Evolutionary conservation across 164 flowering plant genomes (phyloP).

Genomic region (Cinnamomum micranthum): DNA sequence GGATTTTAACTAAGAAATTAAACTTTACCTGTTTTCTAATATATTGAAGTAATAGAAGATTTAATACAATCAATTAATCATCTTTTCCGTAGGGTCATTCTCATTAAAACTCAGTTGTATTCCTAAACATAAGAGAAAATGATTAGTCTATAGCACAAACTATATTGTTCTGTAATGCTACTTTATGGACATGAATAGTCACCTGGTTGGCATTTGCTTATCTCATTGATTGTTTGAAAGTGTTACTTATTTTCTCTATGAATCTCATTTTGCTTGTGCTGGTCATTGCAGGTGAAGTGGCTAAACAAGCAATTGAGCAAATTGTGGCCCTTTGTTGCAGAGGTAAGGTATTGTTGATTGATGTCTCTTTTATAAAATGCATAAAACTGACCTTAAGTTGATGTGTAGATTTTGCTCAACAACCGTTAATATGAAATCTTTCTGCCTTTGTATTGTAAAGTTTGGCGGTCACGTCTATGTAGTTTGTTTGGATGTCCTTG

Average conservation of each 20-base stretch:
- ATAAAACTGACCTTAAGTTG: background rate
- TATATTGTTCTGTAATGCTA: background rate
- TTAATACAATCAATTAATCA: too few relatives aligned
- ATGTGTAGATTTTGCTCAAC: background rate
- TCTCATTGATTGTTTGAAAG: background rate
- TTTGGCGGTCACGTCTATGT: too few relatives aligned
- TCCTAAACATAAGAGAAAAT: too few relatives aligned
- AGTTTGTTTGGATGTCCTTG: too few relatives aligned
- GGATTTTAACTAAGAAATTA: too few relatives aligned
- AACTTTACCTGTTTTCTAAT: too few relatives aligned
- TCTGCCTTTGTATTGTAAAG: too few relatives aligned
- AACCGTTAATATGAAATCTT: background rate
- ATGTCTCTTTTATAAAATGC: background rate
- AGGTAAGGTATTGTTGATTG: slow-evolving; percentile 47
- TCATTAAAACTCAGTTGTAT: too few relatives aligned
- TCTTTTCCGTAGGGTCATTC: too few relatives aligned
- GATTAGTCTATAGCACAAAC: too few relatives aligned
- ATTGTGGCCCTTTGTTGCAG: slow-evolving; percentile 93
- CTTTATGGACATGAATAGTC: background rate
- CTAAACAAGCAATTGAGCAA: slow-evolving; percentile 85
- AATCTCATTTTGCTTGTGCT: slow-evolving; percentile 3
- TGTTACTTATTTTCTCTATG: too few relatives aligned
- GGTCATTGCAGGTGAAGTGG: slow-evolving; percentile 90
- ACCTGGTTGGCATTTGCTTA: background rate
- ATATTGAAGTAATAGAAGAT: too few relatives aligned